Percentiles rank a stretch among this genome's conserved stretches.
Evolutionary conservation across 73 alveolate genomes (phyloP).

Genomic region (Strombidium stylifer): DNA sequence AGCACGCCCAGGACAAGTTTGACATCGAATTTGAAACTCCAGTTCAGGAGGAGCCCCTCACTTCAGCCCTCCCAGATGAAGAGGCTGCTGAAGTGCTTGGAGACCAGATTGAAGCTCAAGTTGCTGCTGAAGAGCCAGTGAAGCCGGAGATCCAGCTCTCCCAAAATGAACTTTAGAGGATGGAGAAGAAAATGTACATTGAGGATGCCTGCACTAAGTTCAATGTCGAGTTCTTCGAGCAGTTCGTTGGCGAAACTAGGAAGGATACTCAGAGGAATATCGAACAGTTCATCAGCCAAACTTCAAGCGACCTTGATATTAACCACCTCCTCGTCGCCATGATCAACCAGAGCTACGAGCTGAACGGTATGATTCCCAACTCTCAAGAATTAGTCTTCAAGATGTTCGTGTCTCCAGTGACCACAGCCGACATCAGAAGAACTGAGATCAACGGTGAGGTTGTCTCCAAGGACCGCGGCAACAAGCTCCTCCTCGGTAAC

Average conservation of each 20-base stretch:
- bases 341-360: constrained; percentile 11
- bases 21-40: not conserved
- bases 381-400: constrained; percentile 13
- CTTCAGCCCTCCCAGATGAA: not conserved
- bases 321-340: not conserved
- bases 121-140: not conserved
- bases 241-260: constrained; percentile 17
- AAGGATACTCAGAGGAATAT: constrained; percentile 6
- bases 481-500: constrained; percentile 6
- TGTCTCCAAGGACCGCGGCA: too few relatives aligned
- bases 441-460: too few relatives aligned
- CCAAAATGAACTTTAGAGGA: not conserved
- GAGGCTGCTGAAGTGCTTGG: not conserved
- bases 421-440: constrained; percentile 6
- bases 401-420: constrained; percentile 31
- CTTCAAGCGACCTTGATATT: not conserved
- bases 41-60: too few relatives aligned
- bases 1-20: constrained; percentile 1
- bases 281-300: constrained; percentile 14
- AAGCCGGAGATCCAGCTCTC: not conserved
- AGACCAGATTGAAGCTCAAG: too few relatives aligned
- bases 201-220: not conserved
- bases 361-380: constrained; percentile 22
- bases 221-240: constrained; percentile 11
- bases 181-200: not conserved